phyloP scores from a whole-genome alignment of 495 filamentous ascomycete species.

The Hypoxylon fuscum region DNA sequence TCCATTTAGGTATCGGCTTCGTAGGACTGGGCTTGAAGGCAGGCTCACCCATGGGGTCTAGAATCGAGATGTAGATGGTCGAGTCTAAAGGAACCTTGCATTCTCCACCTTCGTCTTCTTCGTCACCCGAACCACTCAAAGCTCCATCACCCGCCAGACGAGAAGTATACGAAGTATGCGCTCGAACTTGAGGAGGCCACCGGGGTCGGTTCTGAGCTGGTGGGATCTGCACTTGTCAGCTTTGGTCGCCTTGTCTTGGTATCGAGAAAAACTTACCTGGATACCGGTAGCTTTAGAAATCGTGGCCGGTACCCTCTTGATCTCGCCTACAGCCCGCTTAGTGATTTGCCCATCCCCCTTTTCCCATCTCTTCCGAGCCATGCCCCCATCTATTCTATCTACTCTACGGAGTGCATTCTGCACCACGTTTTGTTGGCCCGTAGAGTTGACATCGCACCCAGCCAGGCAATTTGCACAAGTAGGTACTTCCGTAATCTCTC shows the following conservation, averaged over 20 bases:
- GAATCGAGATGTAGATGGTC: constrained; percentile 52
- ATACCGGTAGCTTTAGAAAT: neutral
- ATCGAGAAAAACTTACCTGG: constrained; percentile 10
- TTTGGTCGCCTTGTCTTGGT: neutral
- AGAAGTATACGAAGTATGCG: constrained; percentile 12
- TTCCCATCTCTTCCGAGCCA: constrained; percentile 42
- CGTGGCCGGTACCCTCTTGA: constrained; percentile 10
- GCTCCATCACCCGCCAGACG: constrained; percentile 22
- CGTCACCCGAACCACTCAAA: constrained; percentile 15
- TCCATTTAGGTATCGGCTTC: constrained; percentile 58
- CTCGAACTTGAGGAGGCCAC: neutral
- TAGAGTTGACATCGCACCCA: constrained; percentile 36
- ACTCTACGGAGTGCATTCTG: constrained; percentile 42
- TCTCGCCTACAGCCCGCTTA: constrained; percentile 21
- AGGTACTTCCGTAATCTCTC: constrained; percentile 48
- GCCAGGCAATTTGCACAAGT: constrained; percentile 46
- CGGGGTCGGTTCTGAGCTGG: neutral
- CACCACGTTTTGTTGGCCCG: constrained; percentile 18
- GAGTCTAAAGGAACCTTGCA: constrained; percentile 30
- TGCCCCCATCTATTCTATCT: constrained; percentile 39
- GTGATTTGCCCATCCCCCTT: constrained; percentile 22
- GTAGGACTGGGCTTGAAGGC: constrained; percentile 54
- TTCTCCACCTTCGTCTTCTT: constrained; percentile 16
- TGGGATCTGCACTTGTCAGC: constrained; percentile 18
- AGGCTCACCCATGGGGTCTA: constrained; percentile 50